Evolutionary conservation across 2,329 filamentous ascomycete genomes (phyloP), one percentile per base, ranked within the genome.

Genomic region (Ceratocystis albifundus): DNA sequence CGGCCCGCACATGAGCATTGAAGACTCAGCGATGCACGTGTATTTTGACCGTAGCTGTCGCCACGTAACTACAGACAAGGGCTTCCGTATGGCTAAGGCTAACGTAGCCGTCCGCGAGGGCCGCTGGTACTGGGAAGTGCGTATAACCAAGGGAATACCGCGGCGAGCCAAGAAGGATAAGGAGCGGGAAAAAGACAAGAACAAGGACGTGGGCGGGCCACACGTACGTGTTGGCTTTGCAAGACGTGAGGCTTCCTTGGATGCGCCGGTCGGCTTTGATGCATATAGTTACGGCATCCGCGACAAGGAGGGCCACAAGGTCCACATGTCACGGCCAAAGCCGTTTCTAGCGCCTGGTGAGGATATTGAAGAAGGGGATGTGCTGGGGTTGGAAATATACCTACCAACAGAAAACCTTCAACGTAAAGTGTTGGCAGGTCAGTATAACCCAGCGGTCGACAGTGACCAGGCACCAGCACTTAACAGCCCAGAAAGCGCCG

Each of bases 251-350:
- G 89, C 90, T 10, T 88, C 88, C 0, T 77, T 94, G 1, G 90
- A 95, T 75, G 88, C 87, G 0, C 90, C 90, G 0, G 89, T 94
- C 0, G 90, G 90, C 0, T 94, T 90, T 70, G 90, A 95, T 73
- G 88, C 88, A 53, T 96, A 97, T 77, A 96, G 92, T 73, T 97
- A 97, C 74, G 93, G 89, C 59, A 84, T 97, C 67, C 88, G 92
- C 55, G 94, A 99, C 72, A 87, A 92, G 28, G 84, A 88, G 41
- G 94, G 94, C 22, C 91, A 97, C 74, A 93, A 93, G 69, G 89
- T 96, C 65, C 90, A 94, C 77, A 90, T 94, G 79, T 96, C 92
- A 69, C 86, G 93, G 62, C 91, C 92, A n/a, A 90, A 90, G 73
- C 88, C 92, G 70, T 93, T 96, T 75, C 92, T 92, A 69, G 86